Evolutionary conservation across 148 eudicot species (phyloP).

Genomic region (Amaranthus palmeri): DNA sequence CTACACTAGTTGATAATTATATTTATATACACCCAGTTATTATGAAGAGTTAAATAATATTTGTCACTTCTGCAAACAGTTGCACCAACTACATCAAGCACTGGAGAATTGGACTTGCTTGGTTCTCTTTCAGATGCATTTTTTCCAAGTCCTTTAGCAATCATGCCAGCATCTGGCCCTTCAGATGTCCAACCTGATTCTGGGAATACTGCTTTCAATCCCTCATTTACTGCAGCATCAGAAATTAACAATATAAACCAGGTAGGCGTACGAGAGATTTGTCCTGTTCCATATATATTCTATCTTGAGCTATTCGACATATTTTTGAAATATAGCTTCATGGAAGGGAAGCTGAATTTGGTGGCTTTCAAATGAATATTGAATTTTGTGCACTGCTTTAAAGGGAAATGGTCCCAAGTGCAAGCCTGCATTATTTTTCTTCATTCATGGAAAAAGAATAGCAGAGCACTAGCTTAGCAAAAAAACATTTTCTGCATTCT

Average conservation of each 20-base stretch:
- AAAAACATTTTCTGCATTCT: background rate
- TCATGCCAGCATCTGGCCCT: constrained; percentile 41
- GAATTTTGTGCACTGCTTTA: background rate
- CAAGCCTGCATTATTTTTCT: background rate
- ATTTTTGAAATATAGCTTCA: background rate
- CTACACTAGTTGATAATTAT: background rate
- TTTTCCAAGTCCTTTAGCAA: constrained; percentile 53
- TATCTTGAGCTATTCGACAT: background rate
- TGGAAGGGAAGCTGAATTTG: background rate
- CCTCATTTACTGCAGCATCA: constrained; percentile 41
- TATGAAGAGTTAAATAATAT: background rate
- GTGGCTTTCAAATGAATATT: background rate
- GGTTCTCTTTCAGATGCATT: constrained; percentile 73
- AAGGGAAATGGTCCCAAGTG: background rate
- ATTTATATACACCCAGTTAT: background rate
- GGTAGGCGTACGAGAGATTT: constrained; percentile 31
- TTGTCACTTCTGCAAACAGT: constrained; percentile 29
- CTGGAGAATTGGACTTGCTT: constrained; percentile 66
- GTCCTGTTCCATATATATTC: background rate
- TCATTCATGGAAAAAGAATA: background rate
- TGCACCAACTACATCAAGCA: constrained; percentile 44
- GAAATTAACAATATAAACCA: constrained; percentile 37
- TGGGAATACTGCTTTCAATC: constrained; percentile 27
- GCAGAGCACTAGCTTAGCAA: background rate
- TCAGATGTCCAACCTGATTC: constrained; percentile 40